phyloP scores from a whole-genome alignment of 163 green algal species.

The Scenedesmus sp. region DNA sequence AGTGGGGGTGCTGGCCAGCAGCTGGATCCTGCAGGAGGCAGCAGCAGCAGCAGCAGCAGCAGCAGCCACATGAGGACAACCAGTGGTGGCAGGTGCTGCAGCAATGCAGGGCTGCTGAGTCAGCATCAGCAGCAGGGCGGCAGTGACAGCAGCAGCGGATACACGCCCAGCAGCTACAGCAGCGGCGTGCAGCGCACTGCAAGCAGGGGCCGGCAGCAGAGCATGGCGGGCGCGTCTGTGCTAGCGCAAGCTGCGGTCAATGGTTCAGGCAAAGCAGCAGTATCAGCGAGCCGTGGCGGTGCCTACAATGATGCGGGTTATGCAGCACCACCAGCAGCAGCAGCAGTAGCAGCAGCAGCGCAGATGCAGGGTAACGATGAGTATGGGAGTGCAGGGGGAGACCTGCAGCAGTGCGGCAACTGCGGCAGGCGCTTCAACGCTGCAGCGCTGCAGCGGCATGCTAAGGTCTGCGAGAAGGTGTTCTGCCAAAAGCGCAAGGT shows the following conservation, averaged over 20 bases:
- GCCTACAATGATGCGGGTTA: not conserved
- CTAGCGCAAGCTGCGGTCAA: not conserved
- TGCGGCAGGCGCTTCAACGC: conserved; percentile 30
- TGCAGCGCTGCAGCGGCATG: conserved; percentile 27
- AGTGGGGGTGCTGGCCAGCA: not conserved
- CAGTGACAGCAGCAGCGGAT: not conserved
- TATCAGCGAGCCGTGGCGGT: not conserved
- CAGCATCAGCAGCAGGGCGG: conserved; percentile 6
- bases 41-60: conserved; percentile 18
- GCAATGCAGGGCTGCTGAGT: not conserved
- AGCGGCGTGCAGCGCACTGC: not conserved
- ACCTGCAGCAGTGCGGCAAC: conserved; percentile 23
- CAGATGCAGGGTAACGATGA: not conserved
- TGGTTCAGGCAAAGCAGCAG: not conserved
- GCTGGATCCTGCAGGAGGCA: not conserved
- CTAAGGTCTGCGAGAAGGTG: conserved; percentile 75
- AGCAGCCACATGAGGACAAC: not conserved
- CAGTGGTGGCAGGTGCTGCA: not conserved
- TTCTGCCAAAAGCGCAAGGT: conserved; percentile 75
- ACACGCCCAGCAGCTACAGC: not conserved
- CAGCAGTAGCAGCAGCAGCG: conserved; percentile 40
- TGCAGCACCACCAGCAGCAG: conserved; percentile 20
- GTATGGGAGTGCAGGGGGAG: not conserved
- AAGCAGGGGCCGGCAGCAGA: not conserved
- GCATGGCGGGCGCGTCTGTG: not conserved